Evolutionary conservation across 169 alveolate genomes (phyloP), one percentile per base, ranked within the genome.

Genomic region (Toxoplasma gondii): DNA sequence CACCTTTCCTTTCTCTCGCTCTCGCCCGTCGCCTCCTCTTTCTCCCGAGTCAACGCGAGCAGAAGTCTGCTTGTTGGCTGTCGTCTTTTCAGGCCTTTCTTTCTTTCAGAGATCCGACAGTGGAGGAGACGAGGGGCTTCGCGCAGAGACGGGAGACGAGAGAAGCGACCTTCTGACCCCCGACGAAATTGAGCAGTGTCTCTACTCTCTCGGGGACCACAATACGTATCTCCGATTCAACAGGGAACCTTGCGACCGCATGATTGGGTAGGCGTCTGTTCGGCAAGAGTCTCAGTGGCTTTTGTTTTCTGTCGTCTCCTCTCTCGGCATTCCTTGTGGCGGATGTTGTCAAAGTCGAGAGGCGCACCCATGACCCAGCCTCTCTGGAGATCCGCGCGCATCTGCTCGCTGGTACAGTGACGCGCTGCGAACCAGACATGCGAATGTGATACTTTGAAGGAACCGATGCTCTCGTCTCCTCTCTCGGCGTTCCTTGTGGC

Each of bases 161-260:
- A 17, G 41, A 0, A 41, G 38, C 69, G 90, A 82, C 34, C 27
- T 36, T 41, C 94, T 98, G 92, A 95, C 98, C 1, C 96, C 95
- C 38, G 99, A 98, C 92, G 99, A 98, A 96, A 97, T 98, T 36
- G 99, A 98, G 95, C 97, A 97, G 88, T 98, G 99, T 93, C 93
- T 98, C 78, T 98, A 98, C 95, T 98, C 99, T 34, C 86, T 98
- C 87, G 96, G 98, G 49, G 99, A 98, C 94, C 98, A 98, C 95
- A 97, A 97, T 95, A 95, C 98, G 45, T 97, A 97, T 81, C 84
- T 98, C 93, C 95, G 98, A 58, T 97, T 97, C 93, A 97, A 95
- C 93, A 94, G 98, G 58, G 94, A 96, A 67, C 99, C 99, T 19
- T 97, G 98, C 88, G 98, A 98, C 94, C 78, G 95, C 69, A 97